A percentile compares a stretch with the other conserved stretches of the same genome.
Evolutionary conservation across 1,284 basidiomycete species (phyloP).

Genomic region (Trametes versicolor): DNA sequence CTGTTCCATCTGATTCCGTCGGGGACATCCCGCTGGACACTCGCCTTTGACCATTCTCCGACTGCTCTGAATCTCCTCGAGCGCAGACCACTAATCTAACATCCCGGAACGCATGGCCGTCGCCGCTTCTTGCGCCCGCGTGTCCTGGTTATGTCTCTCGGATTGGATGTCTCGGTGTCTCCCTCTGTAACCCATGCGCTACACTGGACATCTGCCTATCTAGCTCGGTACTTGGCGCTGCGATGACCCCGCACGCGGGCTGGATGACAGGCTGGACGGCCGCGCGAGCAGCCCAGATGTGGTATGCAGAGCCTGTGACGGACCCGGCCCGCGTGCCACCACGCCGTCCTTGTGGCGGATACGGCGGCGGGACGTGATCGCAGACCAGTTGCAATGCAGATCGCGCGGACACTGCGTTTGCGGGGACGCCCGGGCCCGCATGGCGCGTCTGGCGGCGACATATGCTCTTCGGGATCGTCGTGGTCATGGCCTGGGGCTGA

Average conservation of each 20-base stretch:
- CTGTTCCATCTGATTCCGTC: slow-evolving; percentile 1
- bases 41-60: slow-evolving; percentile 2
- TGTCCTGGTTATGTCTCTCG: slow-evolving; percentile 4
- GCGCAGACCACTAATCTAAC: slow-evolving; percentile 11
- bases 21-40: neutral
- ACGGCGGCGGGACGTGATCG: slow-evolving; percentile 8
- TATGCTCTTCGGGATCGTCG: slow-evolving; percentile 24
- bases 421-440: slow-evolving; percentile 17
- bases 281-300: slow-evolving; percentile 10
- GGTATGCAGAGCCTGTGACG: slow-evolving; percentile 11
- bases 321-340: slow-evolving; percentile 2
- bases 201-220: slow-evolving; percentile 22
- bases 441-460: slow-evolving; percentile 22
- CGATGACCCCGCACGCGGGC: slow-evolving; percentile 10
- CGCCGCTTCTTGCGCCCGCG: slow-evolving; percentile 17
- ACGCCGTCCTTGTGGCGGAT: neutral
- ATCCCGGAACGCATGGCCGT: slow-evolving; percentile 21
- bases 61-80: slow-evolving; percentile 8
- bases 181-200: slow-evolving; percentile 19
- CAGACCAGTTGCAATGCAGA: slow-evolving; percentile 8
- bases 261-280: slow-evolving; percentile 6
- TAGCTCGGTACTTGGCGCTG: slow-evolving; percentile 12
- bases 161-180: slow-evolving; percentile 14
- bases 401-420: slow-evolving; percentile 1
- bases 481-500: neutral